Evolutionary conservation across 306 rosid species (phyloP), one percentile per base, ranked within the genome.

Genomic region (Lagenaria siceraria): DNA sequence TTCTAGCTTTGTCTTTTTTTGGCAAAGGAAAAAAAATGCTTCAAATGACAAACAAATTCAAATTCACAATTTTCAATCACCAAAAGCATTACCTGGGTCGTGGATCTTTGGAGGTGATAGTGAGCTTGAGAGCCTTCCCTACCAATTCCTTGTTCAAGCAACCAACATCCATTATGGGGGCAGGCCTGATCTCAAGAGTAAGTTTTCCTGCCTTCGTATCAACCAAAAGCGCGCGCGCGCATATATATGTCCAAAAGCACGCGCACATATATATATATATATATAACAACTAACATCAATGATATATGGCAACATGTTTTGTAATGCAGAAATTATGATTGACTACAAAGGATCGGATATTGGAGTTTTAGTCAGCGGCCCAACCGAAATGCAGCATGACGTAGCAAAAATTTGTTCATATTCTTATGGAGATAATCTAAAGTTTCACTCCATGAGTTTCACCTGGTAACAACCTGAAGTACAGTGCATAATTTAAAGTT

Each of bases 321-420:
- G 12, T 12, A 5, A 17, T 82, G 78, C 86, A 87, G 90, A 79
- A 77, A 78, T 84, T 78, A 51, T 87, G 36, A 51, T 74, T 19
- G 90, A 75, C 27, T 77, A 73, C 60, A 63, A 83, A 81, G 88
- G 82, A 74, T 79, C 82, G 17, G 86, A 85, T 56, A 54, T 79
- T 15, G 90, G 90, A 76, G 90, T 87, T 38, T 53, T 87, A 70
- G 90, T 83, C 1, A 83, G 82, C 46, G 90, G 88, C n/a, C 88
- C 90, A 6, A 76, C 81, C 53, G 70, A 76, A 82, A 87, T 85
- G 90, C 75, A 88, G 54, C 87, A 83, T 40, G 85, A 83, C 11
- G 88, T 83, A 63, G 90, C 88, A 7, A 81, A 80, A 75, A 85
- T 87, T 12, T 87, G 88, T 77, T 84, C 90, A 7, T 81, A 87